Evolutionary conservation across 805 yeast species (phyloP).

Genomic region (Saturnispora besseyi): DNA sequence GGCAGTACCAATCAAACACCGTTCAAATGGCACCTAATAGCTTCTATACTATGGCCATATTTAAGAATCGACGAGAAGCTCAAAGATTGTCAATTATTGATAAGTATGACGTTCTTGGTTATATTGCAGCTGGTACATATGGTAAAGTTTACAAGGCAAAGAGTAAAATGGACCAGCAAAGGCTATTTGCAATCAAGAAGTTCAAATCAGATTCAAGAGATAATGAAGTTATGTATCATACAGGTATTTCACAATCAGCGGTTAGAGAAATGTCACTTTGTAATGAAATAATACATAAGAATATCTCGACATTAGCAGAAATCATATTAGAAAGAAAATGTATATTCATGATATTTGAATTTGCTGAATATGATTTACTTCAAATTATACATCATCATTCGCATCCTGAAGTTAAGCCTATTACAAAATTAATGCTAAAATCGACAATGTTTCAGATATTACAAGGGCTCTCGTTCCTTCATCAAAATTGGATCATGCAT

Average conservation of each 20-base stretch:
- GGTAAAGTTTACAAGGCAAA: slow-evolving; percentile 91
- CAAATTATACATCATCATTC: slow-evolving; percentile 93
- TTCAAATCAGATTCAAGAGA: slow-evolving; percentile 92
- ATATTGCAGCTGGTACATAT: slow-evolving; percentile 97
- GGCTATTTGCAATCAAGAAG: slow-evolving; percentile 79
- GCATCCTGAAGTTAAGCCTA: slow-evolving; percentile 73
- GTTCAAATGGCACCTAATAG: slow-evolving; percentile 43
- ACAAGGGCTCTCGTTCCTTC: slow-evolving; percentile 84
- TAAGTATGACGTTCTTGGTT: slow-evolving; percentile 82
- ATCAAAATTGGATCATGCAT: slow-evolving; percentile 94
- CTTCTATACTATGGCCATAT: slow-evolving; percentile 49
- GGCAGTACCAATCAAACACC: slow-evolving; percentile 1
- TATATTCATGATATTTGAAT: slow-evolving; percentile 92
- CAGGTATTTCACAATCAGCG: slow-evolving; percentile 94
- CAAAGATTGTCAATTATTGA: slow-evolving; percentile 67
- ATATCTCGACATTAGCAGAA: slow-evolving; percentile 72
- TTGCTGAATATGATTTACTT: slow-evolving; percentile 89
- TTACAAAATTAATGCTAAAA: slow-evolving; percentile 72
- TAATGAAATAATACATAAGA: slow-evolving; percentile 72
- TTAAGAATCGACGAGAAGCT: slow-evolving; percentile 55
- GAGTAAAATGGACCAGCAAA: slow-evolving; percentile 24
- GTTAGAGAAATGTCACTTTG: slow-evolving; percentile 94
- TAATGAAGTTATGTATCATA: slow-evolving; percentile 71
- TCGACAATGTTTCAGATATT: slow-evolving; percentile 88
- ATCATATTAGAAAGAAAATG: slow-evolving; percentile 80